Evolutionary conservation across 129 eudicot species (phyloP), one percentile per base, ranked within the genome.

Genomic region (Tagetes erecta): DNA sequence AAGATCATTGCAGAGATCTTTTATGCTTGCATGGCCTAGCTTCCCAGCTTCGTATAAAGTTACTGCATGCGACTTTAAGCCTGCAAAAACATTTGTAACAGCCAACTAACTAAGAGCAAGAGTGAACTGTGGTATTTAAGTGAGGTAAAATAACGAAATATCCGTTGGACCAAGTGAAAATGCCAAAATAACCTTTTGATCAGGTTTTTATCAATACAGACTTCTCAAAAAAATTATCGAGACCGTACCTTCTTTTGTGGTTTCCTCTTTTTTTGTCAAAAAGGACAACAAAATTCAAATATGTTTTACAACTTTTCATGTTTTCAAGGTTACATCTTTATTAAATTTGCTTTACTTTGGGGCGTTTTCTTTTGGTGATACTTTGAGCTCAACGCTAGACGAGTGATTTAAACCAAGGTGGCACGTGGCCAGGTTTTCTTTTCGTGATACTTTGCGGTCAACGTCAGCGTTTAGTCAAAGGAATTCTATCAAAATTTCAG

Each of bases 31-130:
- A 77, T 95, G 96, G 58, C 96, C 97, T 20, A 95, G 86, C 78
- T 95, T 95, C 10, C 99, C 99, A 5, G 99, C 99, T 82, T 95
- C 99, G 49, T 95, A 95, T 56, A 95, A 76, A 58, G 99, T 95
- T 58, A 95, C 99, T 50, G 99, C 99, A 82, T 95, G 99, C 12
- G 96, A 88, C 79, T 95, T 95, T 60, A 95, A 86, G 72, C 99
- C 99, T 94, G 91, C 51, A 75, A 83, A 64, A 31, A 47, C 52
- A 30, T 64, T 42, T 52, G 59, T 74, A 68, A 39, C 49, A 62
- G 47, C 57, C 38, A 60, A 73, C 46, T 50, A 68, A 59, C 45
- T 64, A 74, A 36, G 73, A 81, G 81, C 68, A 58, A 80, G 45
- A 53, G 12, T 40, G 72, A 40, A 73, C 42, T 46, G n/a, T 71